phyloP scores from a whole-genome alignment of 176 grass and related monocot species.

The Microstegium vimineum region DNA sequence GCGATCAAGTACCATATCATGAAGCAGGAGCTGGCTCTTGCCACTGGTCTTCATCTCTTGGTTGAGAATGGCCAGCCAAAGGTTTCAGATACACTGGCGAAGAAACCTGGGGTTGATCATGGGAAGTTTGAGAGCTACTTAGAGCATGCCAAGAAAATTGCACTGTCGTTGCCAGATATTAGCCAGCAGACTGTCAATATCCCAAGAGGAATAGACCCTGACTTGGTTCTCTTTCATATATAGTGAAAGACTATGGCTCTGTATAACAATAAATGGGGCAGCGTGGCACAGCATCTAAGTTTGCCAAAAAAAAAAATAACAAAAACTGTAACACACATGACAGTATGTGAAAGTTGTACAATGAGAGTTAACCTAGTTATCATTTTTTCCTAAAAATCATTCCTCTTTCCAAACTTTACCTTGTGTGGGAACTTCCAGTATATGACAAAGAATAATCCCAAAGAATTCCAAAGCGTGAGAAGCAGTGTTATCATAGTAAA shows the following conservation, averaged over 20 bases:
- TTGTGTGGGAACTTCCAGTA: not conserved
- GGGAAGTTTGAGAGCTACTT: slow-evolving; percentile 47
- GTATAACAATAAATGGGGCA: not conserved
- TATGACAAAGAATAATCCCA: too few relatives aligned
- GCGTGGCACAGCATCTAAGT: too few relatives aligned
- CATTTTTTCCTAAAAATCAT: not conserved
- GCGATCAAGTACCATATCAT: slow-evolving; percentile 42
- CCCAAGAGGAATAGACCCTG: slow-evolving; percentile 50
- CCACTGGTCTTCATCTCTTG: not conserved
- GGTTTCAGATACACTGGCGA: not conserved
- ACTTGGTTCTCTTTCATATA: slow-evolving; percentile 49
- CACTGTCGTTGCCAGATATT: slow-evolving; percentile 37
- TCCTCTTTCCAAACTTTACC: not conserved
- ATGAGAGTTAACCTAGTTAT: not conserved
- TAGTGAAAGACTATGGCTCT: slow-evolving; percentile 16
- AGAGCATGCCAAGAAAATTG: slow-evolving; percentile 43
- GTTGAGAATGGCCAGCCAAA: not conserved
- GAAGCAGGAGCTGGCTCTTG: slow-evolving; percentile 29
- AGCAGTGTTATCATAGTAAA: too few relatives aligned
- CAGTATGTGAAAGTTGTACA: not conserved
- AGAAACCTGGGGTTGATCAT: not conserved
- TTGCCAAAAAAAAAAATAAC: too few relatives aligned
- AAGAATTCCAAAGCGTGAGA: too few relatives aligned
- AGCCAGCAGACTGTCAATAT: slow-evolving; percentile 4
- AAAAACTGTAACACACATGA: too few relatives aligned